Conservation (phyloP, 179 eudicot genomes). For the Silene vulgaris region DNA sequence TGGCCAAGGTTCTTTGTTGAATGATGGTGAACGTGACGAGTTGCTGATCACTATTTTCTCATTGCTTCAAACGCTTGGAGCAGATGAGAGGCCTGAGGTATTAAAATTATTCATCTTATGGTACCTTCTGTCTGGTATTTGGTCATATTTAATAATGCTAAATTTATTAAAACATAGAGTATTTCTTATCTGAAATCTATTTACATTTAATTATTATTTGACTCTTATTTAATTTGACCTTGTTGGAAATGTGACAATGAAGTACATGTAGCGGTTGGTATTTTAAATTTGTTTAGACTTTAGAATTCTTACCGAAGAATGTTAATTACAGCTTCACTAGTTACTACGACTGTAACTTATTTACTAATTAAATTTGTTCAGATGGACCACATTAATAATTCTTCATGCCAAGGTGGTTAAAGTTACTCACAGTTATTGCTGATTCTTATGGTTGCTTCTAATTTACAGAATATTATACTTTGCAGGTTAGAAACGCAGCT, state of each 20-base stretch:
- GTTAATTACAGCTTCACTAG: no score
- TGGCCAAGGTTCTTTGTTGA: conserved; percentile 38
- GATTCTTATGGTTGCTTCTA: conserved; percentile 10
- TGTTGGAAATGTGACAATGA: not conserved
- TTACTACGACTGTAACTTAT: not conserved
- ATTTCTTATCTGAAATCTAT: not conserved
- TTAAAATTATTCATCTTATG: conserved; percentile 7
- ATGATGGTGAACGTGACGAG: conserved; percentile 59
- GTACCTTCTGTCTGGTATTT: not conserved
- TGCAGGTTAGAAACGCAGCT: conserved; percentile 92
- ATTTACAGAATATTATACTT: conserved; percentile 12
- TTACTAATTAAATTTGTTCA: not conserved
- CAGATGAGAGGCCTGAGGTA: conserved; percentile 99
- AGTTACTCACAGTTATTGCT: not conserved
- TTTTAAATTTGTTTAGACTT: not conserved
- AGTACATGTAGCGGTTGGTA: not conserved
- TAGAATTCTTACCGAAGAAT: not conserved
- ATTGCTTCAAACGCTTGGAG: conserved; percentile 80
- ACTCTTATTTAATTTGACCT: not conserved
- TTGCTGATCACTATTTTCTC: conserved; percentile 74
- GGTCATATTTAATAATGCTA: not conserved
- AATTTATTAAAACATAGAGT: not conserved
- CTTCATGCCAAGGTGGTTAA: not conserved
- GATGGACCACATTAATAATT: not conserved
- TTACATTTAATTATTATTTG: not conserved